phyloP scores from a whole-genome alignment of 1,284 basidiomycete species.

The Peniophora sp. region DNA sequence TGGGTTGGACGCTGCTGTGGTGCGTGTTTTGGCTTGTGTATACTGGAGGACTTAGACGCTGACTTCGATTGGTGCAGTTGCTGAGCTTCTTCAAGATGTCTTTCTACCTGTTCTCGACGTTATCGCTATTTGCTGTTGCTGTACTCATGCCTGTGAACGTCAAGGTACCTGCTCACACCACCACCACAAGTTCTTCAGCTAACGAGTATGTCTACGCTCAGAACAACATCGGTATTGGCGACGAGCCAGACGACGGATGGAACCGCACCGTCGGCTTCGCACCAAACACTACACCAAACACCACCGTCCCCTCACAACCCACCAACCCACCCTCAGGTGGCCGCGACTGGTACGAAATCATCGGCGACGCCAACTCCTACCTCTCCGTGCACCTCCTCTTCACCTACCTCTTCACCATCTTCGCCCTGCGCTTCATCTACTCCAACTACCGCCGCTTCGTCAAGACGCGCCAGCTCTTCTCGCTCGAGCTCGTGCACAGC shows the following conservation, averaged over 20 bases:
- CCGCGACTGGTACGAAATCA: conserved; percentile 75
- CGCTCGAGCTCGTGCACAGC: conserved; percentile 88
- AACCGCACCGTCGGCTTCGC: conserved; percentile 19
- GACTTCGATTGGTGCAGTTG: conserved; percentile 35
- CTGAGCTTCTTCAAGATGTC: conserved; percentile 94
- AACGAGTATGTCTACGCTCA: conserved; percentile 25
- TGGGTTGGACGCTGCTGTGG: conserved; percentile 92
- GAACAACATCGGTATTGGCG: conserved; percentile 68
- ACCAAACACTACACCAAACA: conserved; percentile 12
- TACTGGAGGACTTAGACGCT: not conserved
- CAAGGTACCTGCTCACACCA: conserved; percentile 44
- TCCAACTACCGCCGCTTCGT: conserved; percentile 88
- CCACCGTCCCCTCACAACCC: conserved; percentile 16
- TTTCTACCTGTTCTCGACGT: conserved; percentile 84
- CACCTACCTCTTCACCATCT: conserved; percentile 86
- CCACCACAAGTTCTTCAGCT: not conserved
- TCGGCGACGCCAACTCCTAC: conserved; percentile 81
- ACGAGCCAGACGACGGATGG: conserved; percentile 39
- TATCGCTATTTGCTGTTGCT: conserved; percentile 71
- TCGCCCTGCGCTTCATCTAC: conserved; percentile 82
- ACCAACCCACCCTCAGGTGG: conserved; percentile 10
- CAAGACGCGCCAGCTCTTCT: conserved; percentile 88
- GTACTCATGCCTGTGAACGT: conserved; percentile 89
- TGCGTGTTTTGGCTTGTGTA: conserved; percentile 24
- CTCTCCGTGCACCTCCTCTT: conserved; percentile 85